Evolutionary conservation across 225 moss, liverwort and hornwort species (phyloP).

Genomic region (Physcomitrellopsis africana): DNA sequence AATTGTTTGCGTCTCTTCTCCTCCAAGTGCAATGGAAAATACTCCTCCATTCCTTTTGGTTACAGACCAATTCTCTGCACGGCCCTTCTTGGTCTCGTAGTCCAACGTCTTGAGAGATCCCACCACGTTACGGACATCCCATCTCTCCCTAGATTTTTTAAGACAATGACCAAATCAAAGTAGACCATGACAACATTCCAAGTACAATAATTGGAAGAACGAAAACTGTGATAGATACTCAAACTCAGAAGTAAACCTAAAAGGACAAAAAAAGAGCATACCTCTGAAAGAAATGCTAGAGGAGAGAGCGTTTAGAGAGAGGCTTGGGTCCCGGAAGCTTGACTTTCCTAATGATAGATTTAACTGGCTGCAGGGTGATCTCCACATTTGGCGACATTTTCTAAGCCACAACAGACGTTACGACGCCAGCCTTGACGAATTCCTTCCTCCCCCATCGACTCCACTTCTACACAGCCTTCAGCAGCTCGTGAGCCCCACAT

Average conservation of each 20-base stretch:
- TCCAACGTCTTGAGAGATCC: slow-evolving; percentile 75
- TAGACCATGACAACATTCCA: neutral
- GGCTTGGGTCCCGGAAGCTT: slow-evolving; percentile 98
- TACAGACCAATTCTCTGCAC: slow-evolving; percentile 64
- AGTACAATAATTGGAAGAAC: too few relatives aligned
- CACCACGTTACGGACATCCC: slow-evolving; percentile 93
- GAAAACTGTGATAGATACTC: too few relatives aligned
- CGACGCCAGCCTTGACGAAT: slow-evolving; percentile 20
- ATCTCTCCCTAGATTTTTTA: slow-evolving; percentile 68
- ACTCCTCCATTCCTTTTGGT: slow-evolving; percentile 69
- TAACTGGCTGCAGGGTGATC: slow-evolving; percentile 70
- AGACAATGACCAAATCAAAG: neutral
- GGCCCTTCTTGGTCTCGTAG: slow-evolving; percentile 65
- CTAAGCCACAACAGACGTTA: slow-evolving; percentile 48
- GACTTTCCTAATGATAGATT: slow-evolving; percentile 69
- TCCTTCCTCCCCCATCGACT: slow-evolving; percentile 9
- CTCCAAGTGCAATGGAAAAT: slow-evolving; percentile 63
- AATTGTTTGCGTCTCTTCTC: slow-evolving; percentile 39
- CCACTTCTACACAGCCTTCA: slow-evolving; percentile 16
- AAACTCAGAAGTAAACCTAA: too few relatives aligned
- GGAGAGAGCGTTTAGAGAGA: slow-evolving; percentile 82
- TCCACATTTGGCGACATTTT: slow-evolving; percentile 56
- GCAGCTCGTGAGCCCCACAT: slow-evolving; percentile 17
- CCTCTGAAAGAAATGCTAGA: slow-evolving; percentile 90
- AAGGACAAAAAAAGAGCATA: neutral